Conservation (phyloP, 176 grass and related monocot species). For the Oryza rufipogon region DNA sequence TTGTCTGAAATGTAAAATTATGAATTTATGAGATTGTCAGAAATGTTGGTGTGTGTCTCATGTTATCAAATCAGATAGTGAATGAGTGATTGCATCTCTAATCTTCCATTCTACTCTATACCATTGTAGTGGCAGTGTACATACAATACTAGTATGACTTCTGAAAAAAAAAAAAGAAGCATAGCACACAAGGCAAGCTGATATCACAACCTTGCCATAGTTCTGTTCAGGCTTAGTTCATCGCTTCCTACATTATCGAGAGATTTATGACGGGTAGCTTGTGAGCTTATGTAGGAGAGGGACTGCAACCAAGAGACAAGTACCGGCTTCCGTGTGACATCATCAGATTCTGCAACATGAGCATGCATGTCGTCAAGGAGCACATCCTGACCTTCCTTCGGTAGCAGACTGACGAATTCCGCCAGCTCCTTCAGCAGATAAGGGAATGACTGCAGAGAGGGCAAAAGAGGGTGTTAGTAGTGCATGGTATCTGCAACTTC, state of each 20-base stretch:
- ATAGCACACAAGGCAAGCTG: neutral
- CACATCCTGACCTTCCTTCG: constrained; percentile 81
- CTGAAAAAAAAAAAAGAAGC: neutral
- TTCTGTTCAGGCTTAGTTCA: constrained; percentile 39
- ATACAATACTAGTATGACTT: constrained; percentile 25
- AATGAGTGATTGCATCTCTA: neutral
- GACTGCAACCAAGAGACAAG: constrained; percentile 92
- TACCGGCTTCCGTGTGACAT: constrained; percentile 86
- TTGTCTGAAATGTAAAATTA: neutral
- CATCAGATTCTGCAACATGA: constrained; percentile 78
- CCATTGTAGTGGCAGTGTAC: neutral
- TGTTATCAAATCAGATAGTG: neutral
- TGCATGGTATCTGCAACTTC: constrained; percentile 2
- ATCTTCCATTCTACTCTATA: neutral
- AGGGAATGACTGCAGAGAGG: constrained; percentile 62
- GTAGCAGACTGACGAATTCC: constrained; percentile 61
- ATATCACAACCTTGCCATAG: constrained; percentile 40
- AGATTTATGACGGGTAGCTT: neutral
- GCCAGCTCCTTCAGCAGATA: constrained; percentile 85
- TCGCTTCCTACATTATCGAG: neutral
- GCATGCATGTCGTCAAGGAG: constrained; percentile 82
- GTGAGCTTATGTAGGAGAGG: constrained; percentile 80
- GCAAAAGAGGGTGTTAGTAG: neutral
- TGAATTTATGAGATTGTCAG: neutral
- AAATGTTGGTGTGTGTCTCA: neutral